Conservation (phyloP, 108 stramenopile genomes). For the Cyclostephanos invisitatus region DNA sequence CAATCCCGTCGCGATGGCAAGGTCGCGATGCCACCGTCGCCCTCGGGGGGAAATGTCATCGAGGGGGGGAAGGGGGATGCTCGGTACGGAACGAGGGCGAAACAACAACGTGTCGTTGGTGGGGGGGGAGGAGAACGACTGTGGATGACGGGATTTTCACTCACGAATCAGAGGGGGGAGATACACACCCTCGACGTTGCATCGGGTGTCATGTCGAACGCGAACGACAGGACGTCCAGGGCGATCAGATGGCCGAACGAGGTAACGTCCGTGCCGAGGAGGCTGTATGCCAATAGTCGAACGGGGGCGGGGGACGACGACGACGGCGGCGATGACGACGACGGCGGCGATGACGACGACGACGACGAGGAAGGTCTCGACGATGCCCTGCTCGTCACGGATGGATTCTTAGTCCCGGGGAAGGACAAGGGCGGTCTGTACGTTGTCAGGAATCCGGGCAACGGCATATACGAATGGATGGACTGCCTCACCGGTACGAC, state of each 20-base stretch:
- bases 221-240: constrained; percentile 59
- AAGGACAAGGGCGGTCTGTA: constrained; percentile 92
- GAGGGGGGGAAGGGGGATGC: no score
- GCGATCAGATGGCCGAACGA: constrained; percentile 93
- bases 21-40: no score
- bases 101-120: not conserved
- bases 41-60: no score
- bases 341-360: not conserved
- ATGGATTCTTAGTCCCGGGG: constrained; percentile 95
- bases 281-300: constrained; percentile 13
- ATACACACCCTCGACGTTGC: constrained; percentile 64
- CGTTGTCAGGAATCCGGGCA: constrained; percentile 74
- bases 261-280: constrained; percentile 67
- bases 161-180: constrained; percentile 67
- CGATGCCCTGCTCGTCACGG: constrained; percentile 85
- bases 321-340: constrained; percentile 5
- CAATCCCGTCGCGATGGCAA: no score
- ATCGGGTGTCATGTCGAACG: constrained; percentile 54
- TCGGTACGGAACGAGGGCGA: not conserved
- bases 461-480: constrained; percentile 60
- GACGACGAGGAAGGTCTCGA: constrained; percentile 26
- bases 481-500: constrained; percentile 60
- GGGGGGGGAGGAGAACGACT: constrained; percentile 51
- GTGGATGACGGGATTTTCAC: constrained; percentile 85
- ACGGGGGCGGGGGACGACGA: not conserved